phyloP scores from a whole-genome alignment of 345 rosid genomes.

The Citrus australasica region DNA sequence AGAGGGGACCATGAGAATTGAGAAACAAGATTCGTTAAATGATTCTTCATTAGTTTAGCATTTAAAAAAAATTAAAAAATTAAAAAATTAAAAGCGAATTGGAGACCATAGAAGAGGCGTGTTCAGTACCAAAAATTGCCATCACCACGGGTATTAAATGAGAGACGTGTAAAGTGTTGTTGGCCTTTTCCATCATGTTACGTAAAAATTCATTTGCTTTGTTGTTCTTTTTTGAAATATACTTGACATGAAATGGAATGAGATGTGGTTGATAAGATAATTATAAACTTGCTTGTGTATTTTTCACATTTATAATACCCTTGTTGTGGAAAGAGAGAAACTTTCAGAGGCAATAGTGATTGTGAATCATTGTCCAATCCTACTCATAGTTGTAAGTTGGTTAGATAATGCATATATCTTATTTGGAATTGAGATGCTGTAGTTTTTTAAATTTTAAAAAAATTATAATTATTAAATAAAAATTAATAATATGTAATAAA shows the following conservation, averaged over 20 bases:
- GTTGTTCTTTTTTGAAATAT: not conserved
- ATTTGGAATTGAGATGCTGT: fast-evolving
- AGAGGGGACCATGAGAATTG: constrained; percentile 1
- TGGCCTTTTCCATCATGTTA: not conserved
- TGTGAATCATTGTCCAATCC: not conserved
- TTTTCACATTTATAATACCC: not conserved
- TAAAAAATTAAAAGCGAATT: not conserved
- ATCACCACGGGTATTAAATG: not conserved
- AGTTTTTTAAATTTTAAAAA: too few relatives aligned
- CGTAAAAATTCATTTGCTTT: not conserved
- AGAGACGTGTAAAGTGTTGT: constrained; percentile 6
- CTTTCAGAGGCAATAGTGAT: not conserved
- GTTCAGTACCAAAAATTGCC: not conserved
- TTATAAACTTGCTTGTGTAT: not conserved
- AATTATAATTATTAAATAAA: too few relatives aligned
- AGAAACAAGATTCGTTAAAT: not conserved
- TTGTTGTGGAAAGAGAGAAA: not conserved
- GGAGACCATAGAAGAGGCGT: not conserved
- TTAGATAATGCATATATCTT: not conserved
- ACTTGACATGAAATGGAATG: constrained; percentile 6
- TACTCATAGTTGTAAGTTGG: not conserved
- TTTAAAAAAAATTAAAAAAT: too few relatives aligned
- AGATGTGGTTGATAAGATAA: not conserved
- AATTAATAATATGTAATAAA: too few relatives aligned
- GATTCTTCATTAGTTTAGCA: not conserved